These are phyloP conservation scores for Parietichytrium sp. DNA, from an alignment of 108 stramenopile species.

Conservation along the genomic window DNA sequence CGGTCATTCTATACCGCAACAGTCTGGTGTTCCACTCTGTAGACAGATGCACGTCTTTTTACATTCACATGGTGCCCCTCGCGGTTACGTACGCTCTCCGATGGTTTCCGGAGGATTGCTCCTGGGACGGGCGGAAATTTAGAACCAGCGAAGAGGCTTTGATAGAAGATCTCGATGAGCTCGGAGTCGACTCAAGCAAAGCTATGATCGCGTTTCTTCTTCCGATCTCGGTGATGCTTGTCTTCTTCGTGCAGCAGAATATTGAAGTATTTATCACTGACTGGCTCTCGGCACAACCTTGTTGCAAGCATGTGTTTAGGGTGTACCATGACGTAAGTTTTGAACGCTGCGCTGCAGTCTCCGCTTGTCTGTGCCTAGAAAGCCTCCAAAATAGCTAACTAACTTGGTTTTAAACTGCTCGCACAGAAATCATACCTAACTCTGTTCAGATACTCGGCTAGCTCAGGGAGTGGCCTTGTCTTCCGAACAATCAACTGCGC, in stretches of 20 bases:
- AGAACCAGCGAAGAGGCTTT: neutral
- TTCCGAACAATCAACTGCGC: neutral
- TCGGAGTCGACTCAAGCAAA: neutral
- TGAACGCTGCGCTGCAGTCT: too few relatives aligned
- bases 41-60: neutral
- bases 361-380: too few relatives aligned
- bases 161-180: neutral
- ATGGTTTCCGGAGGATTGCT: neutral
- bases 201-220: neutral
- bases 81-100: neutral
- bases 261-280: neutral
- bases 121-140: too few relatives aligned
- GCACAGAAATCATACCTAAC: constrained; percentile 2
- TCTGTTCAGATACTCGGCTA: neutral
- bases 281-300: neutral
- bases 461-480: neutral
- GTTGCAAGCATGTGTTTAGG: neutral
- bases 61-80: neutral
- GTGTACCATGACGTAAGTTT: neutral
- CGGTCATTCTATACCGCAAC: constrained; percentile 40
- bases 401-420: too few relatives aligned
- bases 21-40: constrained; percentile 46
- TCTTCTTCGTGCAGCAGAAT: neutral
- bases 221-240: neutral
- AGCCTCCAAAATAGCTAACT: too few relatives aligned